Evolutionary conservation across 2,329 filamentous ascomycete genomes (phyloP), one percentile per base, ranked within the genome.

Genomic region (Arthrobotrys sphaeroides): DNA sequence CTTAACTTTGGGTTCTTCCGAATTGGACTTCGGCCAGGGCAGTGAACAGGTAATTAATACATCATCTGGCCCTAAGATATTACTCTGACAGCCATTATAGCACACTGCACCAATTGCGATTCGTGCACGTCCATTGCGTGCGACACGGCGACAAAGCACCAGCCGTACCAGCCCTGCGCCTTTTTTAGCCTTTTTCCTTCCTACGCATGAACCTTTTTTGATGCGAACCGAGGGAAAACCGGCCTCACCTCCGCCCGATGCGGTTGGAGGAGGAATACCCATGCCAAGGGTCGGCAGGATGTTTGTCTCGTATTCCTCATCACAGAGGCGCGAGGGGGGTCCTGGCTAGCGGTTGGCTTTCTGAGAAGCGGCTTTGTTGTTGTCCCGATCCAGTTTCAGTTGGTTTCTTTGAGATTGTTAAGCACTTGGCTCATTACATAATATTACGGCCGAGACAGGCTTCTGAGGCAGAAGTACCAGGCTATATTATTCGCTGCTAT

Each of bases 281-380:
- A 55, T 55, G 51, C 12, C 33, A 9, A 22, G 5, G 28, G 5
- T 28, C 31, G 5, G 24, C 51, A 55, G 20, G 31, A 38, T 55
- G 51, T 55, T 55, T 55, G 51, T 24, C 51, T 55, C 51, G 51
- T 55, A 55, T 55, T 55, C 31, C 31, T 55, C 28, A 38, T 55
- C 3, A 36, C 16, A 55, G 28, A 24, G 18, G 13, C 40, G 28
- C 28, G 28, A 33, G 10, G 5, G n/a, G n/a, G 12, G 36, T n/a
- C 12, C 20, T 7, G 26, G 26, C 31, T 12, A 33, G 2, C 31
- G 7, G 31, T 40, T 6, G 36, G 36, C 36, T n/a, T n/a, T n/a
- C n/a, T n/a, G n/a, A n/a, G n/a, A 55, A 22, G 16, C 51, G 51
- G 51, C 28, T 3, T 55, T 38, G 16, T 55, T 38, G 18, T 55